phyloP scores from a whole-genome alignment of 768 basidiomycete genomes.

The Xerocomus brunneocitrinus region DNA sequence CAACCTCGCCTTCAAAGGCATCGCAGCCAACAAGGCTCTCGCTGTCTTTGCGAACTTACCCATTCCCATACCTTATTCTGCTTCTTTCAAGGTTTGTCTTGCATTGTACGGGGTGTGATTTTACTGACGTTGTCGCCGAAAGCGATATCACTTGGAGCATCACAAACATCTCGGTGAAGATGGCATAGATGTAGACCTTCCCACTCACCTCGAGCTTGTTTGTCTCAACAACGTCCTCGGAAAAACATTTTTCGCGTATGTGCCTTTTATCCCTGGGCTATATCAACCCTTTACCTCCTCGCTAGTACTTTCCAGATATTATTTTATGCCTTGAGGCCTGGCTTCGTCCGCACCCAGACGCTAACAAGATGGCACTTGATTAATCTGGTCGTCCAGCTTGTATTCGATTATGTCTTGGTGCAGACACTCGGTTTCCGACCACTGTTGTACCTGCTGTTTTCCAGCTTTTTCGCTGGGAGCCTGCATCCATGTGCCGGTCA shows the following conservation, averaged over 20 bases:
- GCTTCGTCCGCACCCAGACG: conserved; percentile 81
- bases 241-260: conserved; percentile 96
- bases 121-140: conserved; percentile 6
- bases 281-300: conserved; percentile 4
- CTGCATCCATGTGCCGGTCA: conserved; percentile 95
- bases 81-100: conserved; percentile 80
- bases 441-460: conserved; percentile 78
- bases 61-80: conserved; percentile 92
- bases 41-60: conserved; percentile 91
- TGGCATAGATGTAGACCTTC: conserved; percentile 93
- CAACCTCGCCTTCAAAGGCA: conserved; percentile 85
- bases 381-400: conserved; percentile 67
- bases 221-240: conserved; percentile 93
- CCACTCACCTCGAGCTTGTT: conserved; percentile 78
- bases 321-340: conserved; percentile 95
- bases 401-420: conserved; percentile 69
- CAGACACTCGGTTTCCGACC: conserved; percentile 41
- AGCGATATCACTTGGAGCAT: conserved; percentile 94
- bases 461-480: conserved; percentile 94
- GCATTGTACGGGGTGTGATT: not conserved
- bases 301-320: conserved; percentile 92
- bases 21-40: conserved; percentile 78
- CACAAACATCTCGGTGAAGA: conserved; percentile 96
- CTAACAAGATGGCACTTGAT: conserved; percentile 80
- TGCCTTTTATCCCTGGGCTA: not conserved